Conservation (phyloP, 805 yeast genomes). For the Zygosaccharomyces siamensis region DNA sequence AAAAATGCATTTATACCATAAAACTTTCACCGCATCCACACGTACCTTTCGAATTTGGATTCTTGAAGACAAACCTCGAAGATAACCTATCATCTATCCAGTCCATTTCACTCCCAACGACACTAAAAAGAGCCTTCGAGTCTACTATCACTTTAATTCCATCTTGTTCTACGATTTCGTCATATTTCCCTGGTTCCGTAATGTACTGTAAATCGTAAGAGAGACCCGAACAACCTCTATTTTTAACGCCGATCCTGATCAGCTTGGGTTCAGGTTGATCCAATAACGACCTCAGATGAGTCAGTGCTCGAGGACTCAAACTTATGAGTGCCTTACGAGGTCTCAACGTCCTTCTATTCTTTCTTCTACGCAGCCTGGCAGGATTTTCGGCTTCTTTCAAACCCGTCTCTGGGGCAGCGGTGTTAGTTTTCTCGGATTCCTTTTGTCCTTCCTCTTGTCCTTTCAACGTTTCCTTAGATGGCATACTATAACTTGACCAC, state of each 20-base stretch:
- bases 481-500: constrained; percentile 46
- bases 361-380: constrained; percentile 39
- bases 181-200: constrained; percentile 86
- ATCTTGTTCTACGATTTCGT: constrained; percentile 88
- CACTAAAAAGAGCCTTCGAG: constrained; percentile 91
- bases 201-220: constrained; percentile 91
- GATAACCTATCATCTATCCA: constrained; percentile 92
- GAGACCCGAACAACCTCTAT: constrained; percentile 95
- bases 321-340: constrained; percentile 91
- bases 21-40: constrained; percentile 99
- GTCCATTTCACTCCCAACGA: constrained; percentile 97
- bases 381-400: constrained; percentile 9
- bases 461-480: constrained; percentile 42
- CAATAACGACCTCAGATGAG: constrained; percentile 61
- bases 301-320: constrained; percentile 67
- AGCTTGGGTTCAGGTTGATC: constrained; percentile 83
- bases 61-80: constrained; percentile 84
- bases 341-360: constrained; percentile 50
- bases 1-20: constrained; percentile 58
- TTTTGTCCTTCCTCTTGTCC: constrained; percentile 38
- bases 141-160: constrained; percentile 91
- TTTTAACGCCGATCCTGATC: constrained; percentile 88
- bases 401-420: constrained; percentile 16
- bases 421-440: constrained; percentile 12
- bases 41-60: constrained; percentile 95